Conservation (phyloP, 257 asterid species). For the Fraxinus excelsior region DNA sequence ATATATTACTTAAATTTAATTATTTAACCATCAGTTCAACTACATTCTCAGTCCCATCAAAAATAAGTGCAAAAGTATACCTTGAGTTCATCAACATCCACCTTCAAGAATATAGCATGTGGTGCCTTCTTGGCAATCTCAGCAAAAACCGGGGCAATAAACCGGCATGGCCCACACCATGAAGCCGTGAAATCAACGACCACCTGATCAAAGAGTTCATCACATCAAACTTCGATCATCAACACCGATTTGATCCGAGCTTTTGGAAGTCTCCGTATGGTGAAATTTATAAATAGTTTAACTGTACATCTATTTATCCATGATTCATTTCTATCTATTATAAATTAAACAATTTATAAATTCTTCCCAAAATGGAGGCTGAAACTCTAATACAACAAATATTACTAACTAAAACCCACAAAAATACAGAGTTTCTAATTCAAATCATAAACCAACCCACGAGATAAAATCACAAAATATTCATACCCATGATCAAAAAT, state of each 20-base stretch:
- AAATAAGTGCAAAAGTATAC: slow-evolving; percentile 24
- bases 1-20: too few relatives aligned
- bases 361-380: too few relatives aligned
- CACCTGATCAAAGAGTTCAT: slow-evolving; percentile 22
- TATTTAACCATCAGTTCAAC: background rate
- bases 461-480: background rate
- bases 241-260: too few relatives aligned
- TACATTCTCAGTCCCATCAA: background rate
- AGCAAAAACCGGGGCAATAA: slow-evolving; percentile 64
- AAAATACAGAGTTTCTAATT: background rate
- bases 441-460: background rate
- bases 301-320: too few relatives aligned
- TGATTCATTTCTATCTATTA: too few relatives aligned
- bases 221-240: background rate
- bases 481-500: background rate
- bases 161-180: slow-evolving; percentile 89
- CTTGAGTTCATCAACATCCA: slow-evolving; percentile 85
- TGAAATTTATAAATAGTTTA: too few relatives aligned
- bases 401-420: background rate
- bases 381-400: background rate
- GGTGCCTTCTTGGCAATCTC: slow-evolving; percentile 66
- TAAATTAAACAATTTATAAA: too few relatives aligned
- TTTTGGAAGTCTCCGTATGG: too few relatives aligned
- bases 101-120: slow-evolving; percentile 69
- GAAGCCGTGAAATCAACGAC: slow-evolving; percentile 86